A percentile compares a stretch with the other conserved stretches of the same genome.
Conservation (phyloP, 2,329 filamentous ascomycete genomes). For the Coccinonectria pachysandricola region DNA sequence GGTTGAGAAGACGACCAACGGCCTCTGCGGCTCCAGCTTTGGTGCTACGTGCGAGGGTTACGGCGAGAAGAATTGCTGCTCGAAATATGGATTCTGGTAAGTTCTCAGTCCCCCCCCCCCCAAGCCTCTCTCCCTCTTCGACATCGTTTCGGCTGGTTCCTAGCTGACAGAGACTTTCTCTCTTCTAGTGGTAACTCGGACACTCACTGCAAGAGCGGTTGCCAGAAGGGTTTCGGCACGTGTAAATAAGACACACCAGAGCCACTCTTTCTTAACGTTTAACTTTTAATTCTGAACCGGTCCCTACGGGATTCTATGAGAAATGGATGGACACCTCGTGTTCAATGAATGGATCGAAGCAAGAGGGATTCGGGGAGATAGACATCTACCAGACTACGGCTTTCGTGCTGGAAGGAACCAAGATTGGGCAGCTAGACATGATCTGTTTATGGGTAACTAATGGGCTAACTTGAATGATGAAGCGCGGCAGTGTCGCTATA, state of each 20-base stretch:
- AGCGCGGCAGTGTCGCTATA: too few relatives aligned
- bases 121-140: background rate
- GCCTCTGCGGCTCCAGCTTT: constrained; percentile 23
- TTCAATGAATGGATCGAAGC: too few relatives aligned
- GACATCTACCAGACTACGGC: too few relatives aligned
- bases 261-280: too few relatives aligned
- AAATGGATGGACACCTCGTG: too few relatives aligned
- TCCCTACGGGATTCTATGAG: too few relatives aligned
- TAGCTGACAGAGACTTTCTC: constrained; percentile 1
- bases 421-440: too few relatives aligned
- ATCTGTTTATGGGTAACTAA: too few relatives aligned
- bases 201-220: constrained; percentile 23
- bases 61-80: constrained; percentile 26
- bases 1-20: constrained; percentile 24
- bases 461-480: too few relatives aligned
- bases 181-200: constrained; percentile 17
- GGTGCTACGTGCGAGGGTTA: constrained; percentile 23
- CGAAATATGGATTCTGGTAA: constrained; percentile 26
- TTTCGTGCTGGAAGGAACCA: too few relatives aligned
- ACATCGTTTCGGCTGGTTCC: background rate
- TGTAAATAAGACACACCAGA: constrained; percentile 23
- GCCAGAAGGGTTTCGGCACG: constrained; percentile 23
- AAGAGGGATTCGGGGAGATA: too few relatives aligned
- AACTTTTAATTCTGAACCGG: too few relatives aligned
- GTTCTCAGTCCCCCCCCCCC: constrained; percentile 2